Evolutionary conservation across 371 early-diverging fungal species (phyloP).

Genomic region (Lichtheimia corymbifera): DNA sequence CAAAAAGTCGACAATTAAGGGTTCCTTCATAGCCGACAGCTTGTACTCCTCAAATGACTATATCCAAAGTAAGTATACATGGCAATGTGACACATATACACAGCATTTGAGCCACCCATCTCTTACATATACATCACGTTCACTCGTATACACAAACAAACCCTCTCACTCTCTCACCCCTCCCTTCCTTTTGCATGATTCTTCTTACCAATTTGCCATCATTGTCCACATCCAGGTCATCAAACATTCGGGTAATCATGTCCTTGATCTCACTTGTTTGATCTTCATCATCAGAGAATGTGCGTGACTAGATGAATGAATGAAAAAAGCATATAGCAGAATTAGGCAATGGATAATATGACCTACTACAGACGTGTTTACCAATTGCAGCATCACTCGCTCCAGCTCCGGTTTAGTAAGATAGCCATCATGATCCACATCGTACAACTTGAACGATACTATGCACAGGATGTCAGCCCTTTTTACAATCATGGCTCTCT

Average conservation of each 20-base stretch:
- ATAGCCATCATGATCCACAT: slow-evolving; percentile 78
- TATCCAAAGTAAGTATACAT: not conserved
- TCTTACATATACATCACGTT: too few species aligned
- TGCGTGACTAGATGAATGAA: slow-evolving; percentile 42
- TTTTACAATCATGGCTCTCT: not conserved
- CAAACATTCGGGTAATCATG: slow-evolving; percentile 71
- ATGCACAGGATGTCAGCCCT: not conserved
- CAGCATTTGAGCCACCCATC: too few species aligned
- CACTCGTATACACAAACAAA: not conserved
- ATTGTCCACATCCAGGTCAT: slow-evolving; percentile 83
- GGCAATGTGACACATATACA: not conserved
- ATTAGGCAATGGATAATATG: not conserved
- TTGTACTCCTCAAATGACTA: slow-evolving; percentile 81
- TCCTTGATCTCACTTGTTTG: slow-evolving; percentile 66
- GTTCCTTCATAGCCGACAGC: slow-evolving; percentile 83
- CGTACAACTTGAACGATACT: slow-evolving; percentile 86
- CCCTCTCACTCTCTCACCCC: not conserved
- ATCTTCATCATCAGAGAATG: slow-evolving; percentile 69
- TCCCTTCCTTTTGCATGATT: not conserved
- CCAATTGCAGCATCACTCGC: slow-evolving; percentile 75
- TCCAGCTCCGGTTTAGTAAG: slow-evolving; percentile 77
- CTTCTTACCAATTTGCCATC: slow-evolving; percentile 71
- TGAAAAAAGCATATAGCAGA: not conserved
- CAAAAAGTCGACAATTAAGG: slow-evolving; percentile 78
- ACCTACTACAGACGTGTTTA: slow-evolving; percentile 26